phyloP scores from a whole-genome alignment of 257 asterid species.

The Lycium barbarum region DNA sequence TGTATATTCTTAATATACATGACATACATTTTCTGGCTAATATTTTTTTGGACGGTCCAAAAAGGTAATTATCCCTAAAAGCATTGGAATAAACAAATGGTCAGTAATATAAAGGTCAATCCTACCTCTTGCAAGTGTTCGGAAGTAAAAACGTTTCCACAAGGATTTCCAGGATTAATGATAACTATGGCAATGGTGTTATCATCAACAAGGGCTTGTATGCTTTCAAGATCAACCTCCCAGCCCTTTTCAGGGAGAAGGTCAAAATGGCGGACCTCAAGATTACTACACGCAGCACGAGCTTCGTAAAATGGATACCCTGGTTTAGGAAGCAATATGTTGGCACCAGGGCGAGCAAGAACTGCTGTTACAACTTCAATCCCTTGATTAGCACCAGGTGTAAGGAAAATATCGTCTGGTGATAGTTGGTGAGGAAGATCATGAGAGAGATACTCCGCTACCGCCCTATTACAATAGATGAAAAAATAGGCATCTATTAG shows the following conservation, averaged over 20 bases:
- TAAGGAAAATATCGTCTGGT: constrained; percentile 20
- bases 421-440: constrained; percentile 74
- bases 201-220: constrained; percentile 75
- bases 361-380: constrained; percentile 46
- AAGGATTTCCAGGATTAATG: constrained; percentile 93
- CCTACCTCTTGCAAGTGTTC: constrained; percentile 81
- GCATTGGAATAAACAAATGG: not conserved
- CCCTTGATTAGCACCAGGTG: constrained; percentile 20
- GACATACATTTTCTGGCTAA: too few relatives aligned
- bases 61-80: too few relatives aligned
- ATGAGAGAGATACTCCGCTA: constrained; percentile 77
- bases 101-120: not conserved
- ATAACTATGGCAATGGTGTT: constrained; percentile 87
- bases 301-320: constrained; percentile 72
- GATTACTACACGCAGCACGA: constrained; percentile 50
- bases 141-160: constrained; percentile 79
- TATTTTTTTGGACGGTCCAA: too few relatives aligned
- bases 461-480: constrained; percentile 50
- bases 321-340: constrained; percentile 81
- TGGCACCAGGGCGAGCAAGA: constrained; percentile 76
- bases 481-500: not conserved
- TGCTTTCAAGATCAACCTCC: constrained; percentile 79
- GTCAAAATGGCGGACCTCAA: constrained; percentile 79
- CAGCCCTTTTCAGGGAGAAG: constrained; percentile 74
- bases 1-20: too few relatives aligned